A percentile compares a stretch with the other conserved stretches of the same genome.
Conservation (phyloP, 345 rosid species). For the Barbarea vulgaris region DNA sequence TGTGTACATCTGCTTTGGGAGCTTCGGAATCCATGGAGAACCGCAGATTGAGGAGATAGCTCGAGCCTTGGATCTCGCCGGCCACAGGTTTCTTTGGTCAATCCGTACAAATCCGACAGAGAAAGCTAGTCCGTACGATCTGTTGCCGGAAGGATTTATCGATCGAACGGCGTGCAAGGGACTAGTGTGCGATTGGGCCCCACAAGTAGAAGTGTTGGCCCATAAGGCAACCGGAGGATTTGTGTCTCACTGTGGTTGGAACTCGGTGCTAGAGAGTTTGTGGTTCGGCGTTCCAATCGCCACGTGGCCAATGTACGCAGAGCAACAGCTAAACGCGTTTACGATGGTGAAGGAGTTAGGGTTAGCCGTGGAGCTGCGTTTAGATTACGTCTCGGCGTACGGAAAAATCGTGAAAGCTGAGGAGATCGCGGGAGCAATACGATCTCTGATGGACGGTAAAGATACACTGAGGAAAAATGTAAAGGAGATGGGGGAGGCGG, state of each 20-base stretch:
- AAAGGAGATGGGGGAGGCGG: constrained; percentile 36
- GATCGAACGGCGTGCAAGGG: constrained; percentile 40
- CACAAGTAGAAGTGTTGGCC: constrained; percentile 45
- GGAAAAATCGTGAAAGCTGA: constrained; percentile 42
- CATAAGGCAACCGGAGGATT: constrained; percentile 48
- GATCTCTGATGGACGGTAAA: constrained; percentile 39
- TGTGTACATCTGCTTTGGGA: constrained; percentile 58
- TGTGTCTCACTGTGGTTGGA: constrained; percentile 63
- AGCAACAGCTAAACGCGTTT: constrained; percentile 59
- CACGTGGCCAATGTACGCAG: constrained; percentile 57
- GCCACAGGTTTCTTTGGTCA: constrained; percentile 44
- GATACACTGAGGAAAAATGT: constrained; percentile 39
- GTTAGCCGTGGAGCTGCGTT: constrained; percentile 41
- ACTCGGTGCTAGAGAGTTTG: constrained; percentile 53
- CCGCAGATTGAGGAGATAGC: constrained; percentile 53
- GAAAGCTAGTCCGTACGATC: constrained; percentile 24
- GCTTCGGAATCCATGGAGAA: constrained; percentile 40
- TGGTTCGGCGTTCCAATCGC: constrained; percentile 52
- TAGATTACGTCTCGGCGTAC: constrained; percentile 37
- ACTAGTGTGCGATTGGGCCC: constrained; percentile 47
- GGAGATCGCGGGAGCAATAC: constrained; percentile 44
- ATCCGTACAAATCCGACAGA: constrained; percentile 32
- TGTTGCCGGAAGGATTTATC: constrained; percentile 44
- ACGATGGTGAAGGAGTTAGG: constrained; percentile 51
- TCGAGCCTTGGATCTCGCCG: constrained; percentile 44